Base-by-base conservation (phyloP, 805 yeast genomes). In the Myxozyma nipponensis region DNA sequence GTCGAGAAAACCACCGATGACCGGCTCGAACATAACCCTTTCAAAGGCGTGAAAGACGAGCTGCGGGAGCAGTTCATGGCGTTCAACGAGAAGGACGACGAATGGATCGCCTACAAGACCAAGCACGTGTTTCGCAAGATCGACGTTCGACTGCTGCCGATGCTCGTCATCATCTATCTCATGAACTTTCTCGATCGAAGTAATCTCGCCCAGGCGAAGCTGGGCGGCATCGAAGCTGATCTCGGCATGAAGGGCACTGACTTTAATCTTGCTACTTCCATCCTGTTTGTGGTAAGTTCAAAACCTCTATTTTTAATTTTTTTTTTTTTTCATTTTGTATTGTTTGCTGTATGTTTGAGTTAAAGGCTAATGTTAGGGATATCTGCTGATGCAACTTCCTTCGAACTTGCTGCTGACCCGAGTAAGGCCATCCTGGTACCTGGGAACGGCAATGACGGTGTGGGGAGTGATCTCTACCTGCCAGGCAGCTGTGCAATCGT, bases 301-400 rank as follows among this genome's bases (percentile, higher is more conserved):
- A 77, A 7, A 72, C 78, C 38, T 76, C 77, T 2, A 68, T 66
- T 39, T 77, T n/a, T n/a, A n/a, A n/a, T 77, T 1, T 43, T 64
- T 6, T 62, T 73, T 54, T 72, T 72, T 69, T 66, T 74, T 54
- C 63, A 66, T 1, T 74, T 73, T 57, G 77, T 77, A 2, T 59
- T 69, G 10, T 67, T 72, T 15, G 46, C 73, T n/a, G n/a, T n/a
- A n/a, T 23, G 61, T 72, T 19, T 59, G 63, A 1, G 69, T 66
- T 7, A 63, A 73, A 9, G 74, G 66, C 9, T 69, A 67, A 52
- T 68, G 70, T 52, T 75, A 66, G 58, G 58, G 60, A 9, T 61
- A 52, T 39, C 42, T 58, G 23, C 46, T 46, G 36, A 49, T 47
- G 49, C 60, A 56, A 30, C 39, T 58, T 9, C 62, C 62, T 10